phyloP scores from a whole-genome alignment of 2,329 filamentous ascomycete species.

The Thielaviopsis euricoi region DNA sequence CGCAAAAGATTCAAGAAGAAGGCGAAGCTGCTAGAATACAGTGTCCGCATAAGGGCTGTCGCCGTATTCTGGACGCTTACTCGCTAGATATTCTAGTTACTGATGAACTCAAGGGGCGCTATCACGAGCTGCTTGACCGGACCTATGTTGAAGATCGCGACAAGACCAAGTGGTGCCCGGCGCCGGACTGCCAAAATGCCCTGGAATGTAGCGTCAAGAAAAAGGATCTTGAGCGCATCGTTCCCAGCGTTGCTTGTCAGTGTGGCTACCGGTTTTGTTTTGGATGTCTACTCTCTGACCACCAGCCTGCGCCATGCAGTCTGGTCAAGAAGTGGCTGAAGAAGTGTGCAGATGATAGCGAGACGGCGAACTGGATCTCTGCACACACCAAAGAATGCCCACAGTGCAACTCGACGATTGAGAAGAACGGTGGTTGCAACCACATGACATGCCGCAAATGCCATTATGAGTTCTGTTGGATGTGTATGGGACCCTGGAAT shows the following conservation, averaged over 20 bases:
- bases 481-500: conserved; percentile 98
- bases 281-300: conserved; percentile 75
- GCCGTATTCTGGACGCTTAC: conserved; percentile 77
- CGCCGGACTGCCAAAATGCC: conserved; percentile 90
- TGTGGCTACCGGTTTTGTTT: conserved; percentile 90
- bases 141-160: conserved; percentile 97
- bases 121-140: conserved; percentile 71
- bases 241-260: conserved; percentile 75
- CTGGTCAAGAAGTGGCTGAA: conserved; percentile 92
- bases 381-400: conserved; percentile 98
- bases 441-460: conserved; percentile 97
- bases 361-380: conserved; percentile 98
- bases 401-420: conserved; percentile 89
- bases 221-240: conserved; percentile 68
- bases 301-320: conserved; percentile 82
- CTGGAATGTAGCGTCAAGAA: conserved; percentile 78
- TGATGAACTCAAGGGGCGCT: conserved; percentile 41
- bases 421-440: conserved; percentile 97
- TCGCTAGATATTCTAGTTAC: conserved; percentile 65
- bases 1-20: conserved; percentile 86
- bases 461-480: conserved; percentile 97
- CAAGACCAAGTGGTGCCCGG: conserved; percentile 90
- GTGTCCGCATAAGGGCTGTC: conserved; percentile 77
- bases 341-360: conserved; percentile 95
- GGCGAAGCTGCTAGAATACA: conserved; percentile 90